Percentiles rank a stretch among this genome's conserved stretches.
Evolutionary conservation across 2,329 filamentous ascomycete genomes (phyloP).

Genomic region (Biscogniauxia mediterranea): DNA sequence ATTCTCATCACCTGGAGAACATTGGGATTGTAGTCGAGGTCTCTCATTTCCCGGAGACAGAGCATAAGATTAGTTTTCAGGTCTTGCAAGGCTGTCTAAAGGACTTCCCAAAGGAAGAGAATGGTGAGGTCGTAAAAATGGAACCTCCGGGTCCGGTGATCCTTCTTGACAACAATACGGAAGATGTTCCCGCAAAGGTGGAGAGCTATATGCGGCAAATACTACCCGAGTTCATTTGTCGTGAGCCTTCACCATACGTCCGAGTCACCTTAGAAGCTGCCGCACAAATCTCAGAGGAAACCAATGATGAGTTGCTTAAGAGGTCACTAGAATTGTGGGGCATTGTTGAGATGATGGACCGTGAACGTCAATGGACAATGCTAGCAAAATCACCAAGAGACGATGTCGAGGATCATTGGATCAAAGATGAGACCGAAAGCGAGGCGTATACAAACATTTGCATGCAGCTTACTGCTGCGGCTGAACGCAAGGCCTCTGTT

Average conservation of each 20-base stretch:
- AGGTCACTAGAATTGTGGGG: slow-evolving; percentile 64
- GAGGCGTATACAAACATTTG: slow-evolving; percentile 61
- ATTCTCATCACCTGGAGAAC: slow-evolving; percentile 47
- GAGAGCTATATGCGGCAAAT: slow-evolving; percentile 61
- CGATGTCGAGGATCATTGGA: slow-evolving; percentile 42
- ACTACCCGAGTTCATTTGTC: slow-evolving; percentile 55
- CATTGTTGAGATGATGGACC: slow-evolving; percentile 63
- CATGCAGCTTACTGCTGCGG: slow-evolving; percentile 63
- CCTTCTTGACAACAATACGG: slow-evolving; percentile 60
- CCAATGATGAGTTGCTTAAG: slow-evolving; percentile 53
- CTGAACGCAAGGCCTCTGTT: slow-evolving; percentile 60
- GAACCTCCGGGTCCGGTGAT: slow-evolving; percentile 34
- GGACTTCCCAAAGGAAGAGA: slow-evolving; percentile 33
- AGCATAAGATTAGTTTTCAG: slow-evolving; percentile 43
- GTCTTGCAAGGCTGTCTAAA: slow-evolving; percentile 40
- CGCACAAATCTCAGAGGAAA: slow-evolving; percentile 43
- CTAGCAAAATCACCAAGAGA: slow-evolving; percentile 45
- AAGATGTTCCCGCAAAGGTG: slow-evolving; percentile 58
- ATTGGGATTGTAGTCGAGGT: slow-evolving; percentile 53
- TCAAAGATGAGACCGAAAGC: slow-evolving; percentile 53
- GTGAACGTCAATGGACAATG: slow-evolving; percentile 61
- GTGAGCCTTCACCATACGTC: slow-evolving; percentile 60
- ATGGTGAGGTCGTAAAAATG: slow-evolving; percentile 33
- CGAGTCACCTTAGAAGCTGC: slow-evolving; percentile 55
- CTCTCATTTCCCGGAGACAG: slow-evolving; percentile 56